Evolutionary conservation across 768 basidiomycete genomes (phyloP), one percentile per base, ranked within the genome.

Genomic region (Trametes villosa): DNA sequence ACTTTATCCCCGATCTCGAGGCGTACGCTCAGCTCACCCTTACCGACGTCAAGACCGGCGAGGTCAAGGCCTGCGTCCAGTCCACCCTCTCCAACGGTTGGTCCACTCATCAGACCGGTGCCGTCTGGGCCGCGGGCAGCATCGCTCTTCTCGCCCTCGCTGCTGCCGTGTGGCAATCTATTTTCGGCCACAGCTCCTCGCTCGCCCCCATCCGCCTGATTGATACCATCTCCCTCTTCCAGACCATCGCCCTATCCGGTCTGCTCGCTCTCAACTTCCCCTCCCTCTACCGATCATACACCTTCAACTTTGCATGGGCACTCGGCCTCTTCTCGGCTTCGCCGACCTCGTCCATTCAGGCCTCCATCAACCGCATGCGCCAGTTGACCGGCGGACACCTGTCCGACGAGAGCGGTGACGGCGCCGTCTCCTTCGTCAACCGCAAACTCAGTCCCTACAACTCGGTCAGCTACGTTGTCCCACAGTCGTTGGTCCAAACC

Each of bases 81-180:
- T 86, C 94, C 18, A 96, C 94, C 2, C 78, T 98, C 12, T 88
- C 92, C 18, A 99, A 99, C 71, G 96, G 96, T 11, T 88, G 88
- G 83, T 91, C 94, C 1, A 83, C 86, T 1, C 86, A 84, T 60
- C 91, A 92, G 71, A 71, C 77, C 12, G 84, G 84, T 15, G 95
- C 94, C 13, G 83, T 86, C 66, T 96, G 92, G 91, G 77, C 83
- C 1, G 88, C 90, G 9, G 91, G 84, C 24, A 86, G 79, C 20
- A 73, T 92, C 31, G 77, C 84, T 36, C 70, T 94, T 24, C 77
- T 87, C 11, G 87, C 89, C 1, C 75, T 89, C 44, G 66, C 74
- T 47, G 81, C 83, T 34, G 77, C 82, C 47, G 64, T 83, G 53
- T 83, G 79, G 79, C 80, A 86, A 60, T 88, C 89, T 18, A 68